Percentiles rank a stretch among this genome's conserved stretches.
phyloP scores from a whole-genome alignment of 2,329 filamentous ascomycete genomes.

The Paraconiothyrium brasiliense region DNA sequence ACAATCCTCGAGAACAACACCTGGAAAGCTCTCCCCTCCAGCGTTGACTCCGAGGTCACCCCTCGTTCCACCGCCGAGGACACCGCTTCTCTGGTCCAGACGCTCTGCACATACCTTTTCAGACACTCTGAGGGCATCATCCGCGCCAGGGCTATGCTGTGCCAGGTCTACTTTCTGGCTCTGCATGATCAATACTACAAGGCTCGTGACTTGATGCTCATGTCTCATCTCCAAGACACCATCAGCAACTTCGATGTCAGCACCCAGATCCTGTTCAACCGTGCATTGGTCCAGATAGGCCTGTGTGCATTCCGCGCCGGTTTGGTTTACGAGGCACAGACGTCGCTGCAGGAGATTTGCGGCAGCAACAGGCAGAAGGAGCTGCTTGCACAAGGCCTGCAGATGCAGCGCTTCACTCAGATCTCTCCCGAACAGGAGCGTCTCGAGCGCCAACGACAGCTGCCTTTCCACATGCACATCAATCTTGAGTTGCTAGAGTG shows the following conservation, averaged over 20 bases:
- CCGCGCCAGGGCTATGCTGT: constrained; percentile 94
- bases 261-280: constrained; percentile 98
- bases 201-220: constrained; percentile 98
- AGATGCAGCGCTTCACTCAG: constrained; percentile 96
- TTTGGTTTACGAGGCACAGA: constrained; percentile 96
- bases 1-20: constrained; percentile 93
- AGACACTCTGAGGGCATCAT: constrained; percentile 94
- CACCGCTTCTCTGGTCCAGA: constrained; percentile 79
- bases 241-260: constrained; percentile 96
- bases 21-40: constrained; percentile 80
- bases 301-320: constrained; percentile 98
- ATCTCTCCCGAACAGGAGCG: constrained; percentile 98
- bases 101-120: constrained; percentile 95
- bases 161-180: constrained; percentile 97
- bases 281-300: constrained; percentile 95
- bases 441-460: constrained; percentile 93
- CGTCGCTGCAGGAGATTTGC: constrained; percentile 96
- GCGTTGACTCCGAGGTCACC: constrained; percentile 81
- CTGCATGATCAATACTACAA: constrained; percentile 98
- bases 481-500: constrained; percentile 98
- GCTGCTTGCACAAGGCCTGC: constrained; percentile 94
- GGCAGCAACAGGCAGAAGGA: constrained; percentile 98
- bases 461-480: constrained; percentile 99
- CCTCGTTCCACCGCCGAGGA: constrained; percentile 74
- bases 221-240: constrained; percentile 98